Conservation (phyloP, 345 rosid genomes). For the Raphanus sativus region DNA sequence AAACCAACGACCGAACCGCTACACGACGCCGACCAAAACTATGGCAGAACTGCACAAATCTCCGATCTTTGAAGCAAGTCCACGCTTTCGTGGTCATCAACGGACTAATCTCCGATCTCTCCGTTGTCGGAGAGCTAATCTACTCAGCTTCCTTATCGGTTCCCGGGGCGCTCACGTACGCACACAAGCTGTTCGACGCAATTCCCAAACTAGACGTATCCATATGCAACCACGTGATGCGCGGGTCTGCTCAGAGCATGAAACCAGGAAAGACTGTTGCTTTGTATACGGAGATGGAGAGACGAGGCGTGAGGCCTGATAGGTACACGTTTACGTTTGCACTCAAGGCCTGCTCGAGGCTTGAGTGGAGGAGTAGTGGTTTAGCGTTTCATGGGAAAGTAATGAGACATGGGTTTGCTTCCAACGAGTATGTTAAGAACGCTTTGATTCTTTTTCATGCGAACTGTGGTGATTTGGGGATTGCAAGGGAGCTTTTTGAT, state of each 20-base stretch:
- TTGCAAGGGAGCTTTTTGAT: conserved; percentile 56
- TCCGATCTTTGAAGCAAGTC: conserved; percentile 54
- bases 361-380: conserved; percentile 52
- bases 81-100: conserved; percentile 50
- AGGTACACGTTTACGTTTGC: conserved; percentile 61
- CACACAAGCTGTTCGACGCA: conserved; percentile 59
- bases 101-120: conserved; percentile 51
- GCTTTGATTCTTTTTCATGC: conserved; percentile 63
- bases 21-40: conserved; percentile 46
- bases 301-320: conserved; percentile 45
- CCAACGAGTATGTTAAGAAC: conserved; percentile 55
- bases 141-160: conserved; percentile 45
- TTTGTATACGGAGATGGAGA: conserved; percentile 57
- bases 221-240: conserved; percentile 60
- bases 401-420: conserved; percentile 52
- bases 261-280: conserved; percentile 43
- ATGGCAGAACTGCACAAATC: conserved; percentile 56
- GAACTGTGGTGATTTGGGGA: conserved; percentile 59
- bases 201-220: conserved; percentile 55
- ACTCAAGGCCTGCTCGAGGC: conserved; percentile 67
- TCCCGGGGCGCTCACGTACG: conserved; percentile 52
- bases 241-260: conserved; percentile 59
- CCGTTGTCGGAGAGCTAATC: conserved; percentile 57
- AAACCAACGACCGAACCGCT: conserved; percentile 49
- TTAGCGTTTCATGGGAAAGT: conserved; percentile 64